These are phyloP conservation scores for Mucor racemosus DNA, from an alignment of 371 early-diverging fungal genomes.

Conservation along the genomic window DNA sequence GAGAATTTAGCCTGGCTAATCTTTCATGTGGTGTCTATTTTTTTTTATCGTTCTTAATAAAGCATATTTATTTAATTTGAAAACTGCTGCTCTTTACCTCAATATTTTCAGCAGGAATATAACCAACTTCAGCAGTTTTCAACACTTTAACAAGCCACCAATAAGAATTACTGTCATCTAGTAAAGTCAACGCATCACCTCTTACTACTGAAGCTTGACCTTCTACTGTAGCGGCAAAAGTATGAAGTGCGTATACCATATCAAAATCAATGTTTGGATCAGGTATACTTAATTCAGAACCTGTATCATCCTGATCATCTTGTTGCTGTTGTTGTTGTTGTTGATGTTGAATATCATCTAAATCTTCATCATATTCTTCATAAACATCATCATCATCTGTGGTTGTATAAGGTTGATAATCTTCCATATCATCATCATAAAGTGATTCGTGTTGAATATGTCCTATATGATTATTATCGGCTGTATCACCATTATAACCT, in stretches of 20 bases:
- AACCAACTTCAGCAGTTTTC: conserved; percentile 90
- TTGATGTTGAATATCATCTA: conserved; percentile 47
- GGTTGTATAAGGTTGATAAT: conserved; percentile 32
- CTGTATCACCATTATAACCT: conserved; percentile 26
- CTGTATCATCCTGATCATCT: conserved; percentile 57
- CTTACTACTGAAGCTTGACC: conserved; percentile 93
- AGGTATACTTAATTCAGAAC: conserved; percentile 63
- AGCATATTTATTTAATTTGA: too few species aligned
- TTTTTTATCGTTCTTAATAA: too few species aligned
- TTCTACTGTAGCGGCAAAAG: conserved; percentile 93
- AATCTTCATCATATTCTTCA: conserved; percentile 44
- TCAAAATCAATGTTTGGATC: conserved; percentile 80
- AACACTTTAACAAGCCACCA: conserved; percentile 97
- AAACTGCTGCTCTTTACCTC: conserved; percentile 60
- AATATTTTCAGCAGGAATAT: conserved; percentile 96
- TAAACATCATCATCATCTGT: conserved; percentile 33
- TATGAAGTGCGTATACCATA: conserved; percentile 91
- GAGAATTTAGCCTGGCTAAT: conserved; percentile 88
- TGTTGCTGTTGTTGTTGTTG: conserved; percentile 15
- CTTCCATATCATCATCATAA: conserved; percentile 52
- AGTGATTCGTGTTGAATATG: conserved; percentile 38
- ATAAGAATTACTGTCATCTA: conserved; percentile 96
- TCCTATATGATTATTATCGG: background rate
- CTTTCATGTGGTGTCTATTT: conserved; percentile 86
- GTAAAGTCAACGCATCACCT: conserved; percentile 85